Percentiles rank a stretch among this genome's conserved stretches.
These are phyloP conservation scores for Diospyros kaki DNA, from an alignment of 148 eudicot genomes.

Conservation along the genomic window DNA sequence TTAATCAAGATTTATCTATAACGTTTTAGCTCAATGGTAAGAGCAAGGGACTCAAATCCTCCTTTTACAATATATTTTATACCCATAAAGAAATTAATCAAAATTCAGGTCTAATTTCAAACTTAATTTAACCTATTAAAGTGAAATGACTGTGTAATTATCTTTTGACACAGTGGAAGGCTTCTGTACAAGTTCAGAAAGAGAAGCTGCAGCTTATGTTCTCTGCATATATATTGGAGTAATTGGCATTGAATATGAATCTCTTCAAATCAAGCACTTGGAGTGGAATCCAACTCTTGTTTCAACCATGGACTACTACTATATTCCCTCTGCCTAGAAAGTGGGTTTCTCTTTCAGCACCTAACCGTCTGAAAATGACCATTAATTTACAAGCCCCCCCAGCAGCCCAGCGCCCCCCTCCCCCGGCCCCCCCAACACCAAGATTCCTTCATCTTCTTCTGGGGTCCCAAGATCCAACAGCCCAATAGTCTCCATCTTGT, in stretches of 20 bases:
- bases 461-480: slow-evolving; percentile 46
- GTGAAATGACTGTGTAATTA: too few relatives aligned
- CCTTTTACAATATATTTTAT: too few relatives aligned
- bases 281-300: slow-evolving; percentile 75
- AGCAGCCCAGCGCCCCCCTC: too few relatives aligned
- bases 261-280: slow-evolving; percentile 38
- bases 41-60: too few relatives aligned
- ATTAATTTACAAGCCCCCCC: slow-evolving; percentile 20
- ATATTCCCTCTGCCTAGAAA: slow-evolving; percentile 14
- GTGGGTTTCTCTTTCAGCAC: slow-evolving; percentile 59
- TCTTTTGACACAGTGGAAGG: slow-evolving; percentile 37
- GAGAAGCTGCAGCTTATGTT: slow-evolving; percentile 10
- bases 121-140: too few relatives aligned
- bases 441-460: slow-evolving; percentile 20
- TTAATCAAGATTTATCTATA: too few relatives aligned
- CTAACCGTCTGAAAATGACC: slow-evolving; percentile 31
- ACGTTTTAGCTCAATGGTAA: too few relatives aligned
- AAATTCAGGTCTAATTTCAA: too few relatives aligned
- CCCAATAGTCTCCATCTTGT: slow-evolving; percentile 31
- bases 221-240: slow-evolving; percentile 29
- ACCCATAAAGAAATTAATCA: too few relatives aligned
- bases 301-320: slow-evolving; percentile 21
- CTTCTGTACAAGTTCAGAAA: slow-evolving; percentile 50
- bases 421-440: slow-evolving; percentile 9
- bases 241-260: slow-evolving; percentile 25